A percentile compares a stretch with the other conserved stretches of the same genome.
Evolutionary conservation across 1,139 yeast genomes (phyloP).

Genomic region (Debaryomyces singareniensis): DNA sequence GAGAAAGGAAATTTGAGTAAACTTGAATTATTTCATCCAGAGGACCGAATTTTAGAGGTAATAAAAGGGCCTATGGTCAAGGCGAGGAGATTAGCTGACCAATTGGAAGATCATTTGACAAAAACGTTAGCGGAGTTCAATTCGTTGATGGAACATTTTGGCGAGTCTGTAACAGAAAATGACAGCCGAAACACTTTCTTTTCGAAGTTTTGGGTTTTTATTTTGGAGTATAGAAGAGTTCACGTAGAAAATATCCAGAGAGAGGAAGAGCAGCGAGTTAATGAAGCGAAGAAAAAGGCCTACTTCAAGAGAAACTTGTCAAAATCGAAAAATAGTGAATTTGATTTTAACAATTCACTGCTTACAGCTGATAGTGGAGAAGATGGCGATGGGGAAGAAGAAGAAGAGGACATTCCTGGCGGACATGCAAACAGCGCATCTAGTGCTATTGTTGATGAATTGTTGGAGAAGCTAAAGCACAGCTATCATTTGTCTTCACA

Average conservation of each 20-base stretch:
- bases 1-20: slow-evolving; percentile 74
- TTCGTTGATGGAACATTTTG: slow-evolving; percentile 69
- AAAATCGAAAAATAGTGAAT: slow-evolving; percentile 5
- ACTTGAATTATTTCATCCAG: slow-evolving; percentile 62
- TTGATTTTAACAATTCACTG: slow-evolving; percentile 6
- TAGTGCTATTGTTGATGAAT: slow-evolving; percentile 31
- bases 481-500: slow-evolving; percentile 13
- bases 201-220: slow-evolving; percentile 30
- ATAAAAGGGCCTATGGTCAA: slow-evolving; percentile 46
- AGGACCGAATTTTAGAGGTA: slow-evolving; percentile 54
- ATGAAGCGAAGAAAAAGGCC: slow-evolving; percentile 31
- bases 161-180: slow-evolving; percentile 66
- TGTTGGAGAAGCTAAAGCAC: slow-evolving; percentile 33
- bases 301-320: slow-evolving; percentile 28
- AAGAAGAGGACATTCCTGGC: slow-evolving; percentile 6
- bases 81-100: slow-evolving; percentile 57
- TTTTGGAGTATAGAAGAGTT: slow-evolving; percentile 37
- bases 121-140: slow-evolving; percentile 50
- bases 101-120: slow-evolving; percentile 51
- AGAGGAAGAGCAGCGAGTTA: slow-evolving; percentile 40
- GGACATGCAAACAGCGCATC: slow-evolving; percentile 5
- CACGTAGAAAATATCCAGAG: slow-evolving; percentile 42
- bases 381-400: slow-evolving; percentile 8
- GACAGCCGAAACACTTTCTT: slow-evolving; percentile 34
- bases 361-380: slow-evolving; percentile 4